Evolutionary conservation across 306 rosid species (phyloP).

Genomic region (Boehmeria nivea): DNA sequence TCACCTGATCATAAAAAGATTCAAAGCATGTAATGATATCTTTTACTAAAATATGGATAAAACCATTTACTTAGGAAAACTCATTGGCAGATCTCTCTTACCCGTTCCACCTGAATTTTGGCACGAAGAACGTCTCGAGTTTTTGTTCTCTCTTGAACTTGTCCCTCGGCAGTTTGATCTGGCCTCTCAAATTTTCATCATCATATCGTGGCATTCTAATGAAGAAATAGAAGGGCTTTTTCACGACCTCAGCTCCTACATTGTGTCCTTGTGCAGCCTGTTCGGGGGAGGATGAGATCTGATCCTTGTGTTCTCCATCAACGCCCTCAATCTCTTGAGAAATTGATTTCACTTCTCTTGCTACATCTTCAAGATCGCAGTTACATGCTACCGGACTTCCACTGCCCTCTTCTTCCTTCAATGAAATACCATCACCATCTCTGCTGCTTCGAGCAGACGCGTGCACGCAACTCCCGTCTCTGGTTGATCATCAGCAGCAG

Average conservation of each 20-base stretch:
- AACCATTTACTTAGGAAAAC: neutral
- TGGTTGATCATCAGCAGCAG: constrained; percentile 13
- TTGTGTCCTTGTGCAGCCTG: constrained; percentile 41
- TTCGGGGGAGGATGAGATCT: constrained; percentile 31
- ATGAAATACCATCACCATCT: constrained; percentile 8
- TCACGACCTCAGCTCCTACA: constrained; percentile 46
- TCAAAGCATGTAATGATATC: constrained; percentile 16
- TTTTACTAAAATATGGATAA: constrained; percentile 2
- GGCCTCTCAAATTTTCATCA: constrained; percentile 51
- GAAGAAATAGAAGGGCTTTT: constrained; percentile 56
- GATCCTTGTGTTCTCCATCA: constrained; percentile 2
- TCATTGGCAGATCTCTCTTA: constrained; percentile 12
- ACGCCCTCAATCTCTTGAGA: constrained; percentile 14
- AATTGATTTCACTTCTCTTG: constrained; percentile 10
- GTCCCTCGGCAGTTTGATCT: constrained; percentile 42
- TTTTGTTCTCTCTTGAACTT: constrained; percentile 57
- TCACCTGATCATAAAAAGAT: constrained; percentile 44
- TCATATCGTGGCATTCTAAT: constrained; percentile 62
- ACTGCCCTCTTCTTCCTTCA: constrained; percentile 12
- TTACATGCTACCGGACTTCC: constrained; percentile 14
- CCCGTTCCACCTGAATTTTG: constrained; percentile 50
- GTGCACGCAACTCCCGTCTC: constrained; percentile 22
- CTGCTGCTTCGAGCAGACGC: too few relatives aligned
- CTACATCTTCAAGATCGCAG: constrained; percentile 18
- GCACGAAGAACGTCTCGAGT: constrained; percentile 48